phyloP scores from a whole-genome alignment of 768 basidiomycete species.

The Mycena albidolilacea region DNA sequence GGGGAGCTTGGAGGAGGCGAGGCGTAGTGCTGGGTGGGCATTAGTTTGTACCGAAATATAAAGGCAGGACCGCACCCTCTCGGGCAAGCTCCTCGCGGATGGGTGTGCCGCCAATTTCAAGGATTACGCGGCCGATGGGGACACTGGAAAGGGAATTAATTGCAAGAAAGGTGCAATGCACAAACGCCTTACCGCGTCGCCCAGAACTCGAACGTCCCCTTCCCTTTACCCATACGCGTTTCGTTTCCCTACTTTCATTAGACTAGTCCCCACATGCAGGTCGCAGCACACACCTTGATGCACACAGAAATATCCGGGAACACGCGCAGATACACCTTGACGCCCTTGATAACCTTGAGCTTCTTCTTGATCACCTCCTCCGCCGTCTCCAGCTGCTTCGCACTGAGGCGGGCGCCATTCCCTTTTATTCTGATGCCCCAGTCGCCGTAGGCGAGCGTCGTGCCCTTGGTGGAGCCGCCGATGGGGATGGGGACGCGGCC shows the following conservation, averaged over 20 bases:
- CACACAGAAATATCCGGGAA: conserved; percentile 99
- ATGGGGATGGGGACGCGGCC: conserved; percentile 87
- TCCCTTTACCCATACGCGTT: conserved; percentile 99
- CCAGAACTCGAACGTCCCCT: conserved; percentile 98
- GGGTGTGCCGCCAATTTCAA: conserved; percentile 92
- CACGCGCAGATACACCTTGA: conserved; percentile 88
- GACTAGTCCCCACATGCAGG: too few species aligned
- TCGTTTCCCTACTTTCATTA: conserved; percentile 83
- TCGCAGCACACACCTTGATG: conserved; percentile 78
- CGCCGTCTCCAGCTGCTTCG: conserved; percentile 90
- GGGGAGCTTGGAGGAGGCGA: conserved; percentile 91
- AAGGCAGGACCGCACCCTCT: conserved; percentile 73
- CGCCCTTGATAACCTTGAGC: conserved; percentile 90
- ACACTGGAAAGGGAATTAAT: conserved; percentile 65
- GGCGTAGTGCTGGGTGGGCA: conserved; percentile 76
- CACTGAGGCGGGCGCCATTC: conserved; percentile 84
- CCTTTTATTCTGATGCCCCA: conserved; percentile 94
- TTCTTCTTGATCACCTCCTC: conserved; percentile 92
- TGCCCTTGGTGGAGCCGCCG: conserved; percentile 94
- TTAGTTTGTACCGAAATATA: not conserved
- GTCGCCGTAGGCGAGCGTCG: conserved; percentile 91
- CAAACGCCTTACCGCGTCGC: conserved; percentile 76
- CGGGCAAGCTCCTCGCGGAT: conserved; percentile 94
- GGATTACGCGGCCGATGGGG: conserved; percentile 89
- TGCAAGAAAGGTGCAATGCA: not conserved